Conservation (phyloP, 2,329 filamentous ascomycete genomes). For the Sporothrix euskadiensis region DNA sequence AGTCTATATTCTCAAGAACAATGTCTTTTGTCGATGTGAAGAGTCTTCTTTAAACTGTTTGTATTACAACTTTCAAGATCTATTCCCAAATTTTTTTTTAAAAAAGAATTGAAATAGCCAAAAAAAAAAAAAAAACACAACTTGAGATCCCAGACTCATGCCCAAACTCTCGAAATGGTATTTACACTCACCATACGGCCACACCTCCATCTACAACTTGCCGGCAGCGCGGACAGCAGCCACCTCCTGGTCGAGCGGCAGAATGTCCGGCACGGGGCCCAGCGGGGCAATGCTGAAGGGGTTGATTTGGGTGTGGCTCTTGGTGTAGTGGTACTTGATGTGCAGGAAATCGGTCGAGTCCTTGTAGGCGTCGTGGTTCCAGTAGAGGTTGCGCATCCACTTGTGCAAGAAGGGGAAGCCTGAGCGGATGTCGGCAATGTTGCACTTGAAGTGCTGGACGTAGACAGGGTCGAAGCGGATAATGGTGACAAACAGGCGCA, state of each 20-base stretch:
- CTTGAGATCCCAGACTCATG: neutral
- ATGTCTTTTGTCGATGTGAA: too few species aligned
- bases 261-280: conserved; percentile 79
- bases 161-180: neutral
- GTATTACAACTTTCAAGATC: too few species aligned
- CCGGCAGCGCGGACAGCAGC: conserved; percentile 47
- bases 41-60: too few species aligned
- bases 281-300: conserved; percentile 75
- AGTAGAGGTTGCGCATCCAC: conserved; percentile 84
- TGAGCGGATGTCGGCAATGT: conserved; percentile 78
- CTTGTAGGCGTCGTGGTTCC: conserved; percentile 74
- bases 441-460: conserved; percentile 87
- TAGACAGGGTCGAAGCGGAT: conserved; percentile 76
- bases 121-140: neutral
- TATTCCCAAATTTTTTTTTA: too few species aligned
- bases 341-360: conserved; percentile 90
- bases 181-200: too few species aligned
- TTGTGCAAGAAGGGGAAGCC: conserved; percentile 79
- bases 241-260: conserved; percentile 78
- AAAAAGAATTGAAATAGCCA: neutral
- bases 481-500: conserved; percentile 73
- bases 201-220: conserved; percentile 17
- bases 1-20: too few species aligned
- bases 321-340: conserved; percentile 77
- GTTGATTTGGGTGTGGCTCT: conserved; percentile 66